A percentile compares a stretch with the other conserved stretches of the same genome.
Evolutionary conservation across 768 basidiomycete genomes (phyloP).

Genomic region (Pleurotus sapidus): DNA sequence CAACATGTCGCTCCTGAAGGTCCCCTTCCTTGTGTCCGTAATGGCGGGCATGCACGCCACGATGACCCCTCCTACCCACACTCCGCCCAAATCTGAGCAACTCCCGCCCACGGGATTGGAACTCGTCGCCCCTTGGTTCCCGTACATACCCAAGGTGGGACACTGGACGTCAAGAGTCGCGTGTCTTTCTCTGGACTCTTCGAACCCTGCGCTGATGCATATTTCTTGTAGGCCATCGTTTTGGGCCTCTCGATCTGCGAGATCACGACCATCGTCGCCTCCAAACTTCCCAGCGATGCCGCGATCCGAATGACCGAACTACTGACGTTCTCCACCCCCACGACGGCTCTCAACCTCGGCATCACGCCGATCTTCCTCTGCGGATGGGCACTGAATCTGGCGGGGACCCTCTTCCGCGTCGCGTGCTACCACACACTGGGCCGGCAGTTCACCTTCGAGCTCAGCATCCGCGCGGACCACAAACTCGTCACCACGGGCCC

Average conservation of each 20-base stretch:
- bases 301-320: too few species aligned
- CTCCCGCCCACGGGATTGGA: background rate
- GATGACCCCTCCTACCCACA: slow-evolving; percentile 6
- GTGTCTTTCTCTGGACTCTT: slow-evolving; percentile 4
- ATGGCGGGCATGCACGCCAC: background rate
- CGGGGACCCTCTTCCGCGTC: slow-evolving; percentile 19
- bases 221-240: too few species aligned
- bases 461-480: slow-evolving; percentile 19
- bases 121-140: background rate
- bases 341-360: too few species aligned
- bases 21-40: slow-evolving; percentile 6
- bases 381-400: slow-evolving; percentile 14
- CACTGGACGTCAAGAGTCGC: background rate
- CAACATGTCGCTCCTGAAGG: slow-evolving; percentile 3
- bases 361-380: slow-evolving; percentile 15
- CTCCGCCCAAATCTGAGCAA: background rate
- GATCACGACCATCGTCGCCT: too few species aligned
- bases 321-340: too few species aligned
- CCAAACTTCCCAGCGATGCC: too few species aligned
- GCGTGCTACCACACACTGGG: slow-evolving; percentile 23
- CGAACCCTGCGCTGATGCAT: too few species aligned
- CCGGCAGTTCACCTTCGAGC: slow-evolving; percentile 24
- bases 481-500: slow-evolving; percentile 24
- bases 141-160: background rate
- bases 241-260: too few species aligned